Evolutionary conservation across 78 protist species (phyloP).

Genomic region (Dictyostelium discoideum): dicty_2.7 NC_007091.3:2480501-2481000

Average conservation of each 20-base stretch:
- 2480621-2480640: neutral
- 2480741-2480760: slow-evolving; percentile 17
- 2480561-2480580: neutral
- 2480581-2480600: neutral
- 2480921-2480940: neutral
- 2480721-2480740: slow-evolving; percentile 25
- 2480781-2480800: neutral
- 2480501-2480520: neutral
- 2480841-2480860: neutral
- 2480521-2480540: slow-evolving; percentile 8
- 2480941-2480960: slow-evolving; percentile 7
- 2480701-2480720: slow-evolving; percentile 10
- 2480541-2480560: slow-evolving; percentile 14
- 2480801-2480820: neutral
- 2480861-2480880: neutral
- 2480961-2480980: neutral
- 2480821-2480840: neutral
- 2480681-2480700: slow-evolving; percentile 27
- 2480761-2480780: neutral
- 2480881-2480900: slow-evolving; percentile 12
- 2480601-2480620: neutral
- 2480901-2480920: neutral
- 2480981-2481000: too few relatives aligned
- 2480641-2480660: neutral
- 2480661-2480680: neutral